Percentiles rank a stretch among this genome's conserved stretches.
Conservation (phyloP, 129 eudicot genomes). For the Apium graveolens region DNA sequence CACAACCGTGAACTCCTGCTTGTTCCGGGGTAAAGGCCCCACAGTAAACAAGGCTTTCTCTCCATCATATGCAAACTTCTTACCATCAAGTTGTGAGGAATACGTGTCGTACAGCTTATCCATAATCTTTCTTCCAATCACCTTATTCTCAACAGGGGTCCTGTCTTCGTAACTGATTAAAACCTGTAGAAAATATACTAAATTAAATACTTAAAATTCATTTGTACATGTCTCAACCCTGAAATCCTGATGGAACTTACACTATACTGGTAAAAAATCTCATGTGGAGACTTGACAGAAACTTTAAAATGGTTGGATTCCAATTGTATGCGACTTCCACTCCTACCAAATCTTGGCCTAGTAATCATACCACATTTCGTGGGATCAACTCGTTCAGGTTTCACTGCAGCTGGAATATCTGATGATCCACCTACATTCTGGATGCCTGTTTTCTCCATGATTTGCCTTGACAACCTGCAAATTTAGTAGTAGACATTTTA, state of each 20-base stretch:
- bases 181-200: constrained; percentile 43
- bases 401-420: constrained; percentile 20
- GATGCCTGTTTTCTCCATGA: constrained; percentile 11
- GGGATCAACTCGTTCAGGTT: constrained; percentile 21
- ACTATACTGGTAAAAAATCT: constrained; percentile 64
- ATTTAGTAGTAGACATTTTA: no score
- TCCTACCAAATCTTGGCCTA: constrained; percentile 73
- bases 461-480: no score
- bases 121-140: constrained; percentile 50
- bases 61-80: constrained; percentile 79
- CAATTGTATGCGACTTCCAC: constrained; percentile 53
- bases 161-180: constrained; percentile 50
- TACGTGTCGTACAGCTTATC: constrained; percentile 55
- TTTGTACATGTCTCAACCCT: not conserved
- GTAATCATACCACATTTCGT: constrained; percentile 38
- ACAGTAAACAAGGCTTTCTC: constrained; percentile 65
- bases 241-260: constrained; percentile 36
- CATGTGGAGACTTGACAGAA: constrained; percentile 50
- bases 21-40: constrained; percentile 60
- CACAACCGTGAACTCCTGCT: constrained; percentile 57
- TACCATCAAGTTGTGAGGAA: constrained; percentile 62
- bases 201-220: not conserved
- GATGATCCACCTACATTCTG: no score
- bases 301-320: constrained; percentile 83
- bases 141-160: constrained; percentile 45